Conservation (phyloP, 2,329 filamentous ascomycete genomes). For the Aspergillus sp. region DNA sequence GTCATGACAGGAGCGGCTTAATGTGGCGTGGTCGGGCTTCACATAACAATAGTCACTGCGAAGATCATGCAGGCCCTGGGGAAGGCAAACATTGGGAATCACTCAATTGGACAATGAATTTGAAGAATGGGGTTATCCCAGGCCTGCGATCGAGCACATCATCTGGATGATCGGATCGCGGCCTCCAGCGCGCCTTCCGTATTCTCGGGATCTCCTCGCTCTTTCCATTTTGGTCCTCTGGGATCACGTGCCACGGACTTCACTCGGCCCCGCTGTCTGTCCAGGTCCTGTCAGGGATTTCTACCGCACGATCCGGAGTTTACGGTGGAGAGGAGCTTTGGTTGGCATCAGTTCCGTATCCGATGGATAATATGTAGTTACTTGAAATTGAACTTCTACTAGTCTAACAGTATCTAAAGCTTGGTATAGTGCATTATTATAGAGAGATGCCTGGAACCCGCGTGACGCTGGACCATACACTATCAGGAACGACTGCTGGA, state of each 20-base stretch:
- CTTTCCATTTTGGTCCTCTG: neutral
- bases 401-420: neutral
- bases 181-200: neutral
- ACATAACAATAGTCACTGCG: neutral
- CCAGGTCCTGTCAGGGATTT: neutral
- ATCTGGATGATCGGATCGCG: neutral
- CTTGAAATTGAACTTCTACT: too few species aligned
- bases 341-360: neutral
- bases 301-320: neutral
- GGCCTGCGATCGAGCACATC: neutral
- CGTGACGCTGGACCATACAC: slow-evolving; percentile 49
- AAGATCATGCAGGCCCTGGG: neutral
- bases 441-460: slow-evolving; percentile 37
- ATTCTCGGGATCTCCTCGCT: neutral
- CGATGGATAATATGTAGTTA: too few species aligned
- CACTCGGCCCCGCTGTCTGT: neutral
- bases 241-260: neutral
- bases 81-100: neutral
- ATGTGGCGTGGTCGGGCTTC: slow-evolving; percentile 11
- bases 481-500: slow-evolving; percentile 45
- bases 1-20: neutral
- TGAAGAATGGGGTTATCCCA: neutral
- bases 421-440: neutral
- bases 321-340: neutral
- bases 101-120: neutral